Evolutionary conservation across 768 basidiomycete genomes (phyloP).

Genomic region (Suillus paluster): DNA sequence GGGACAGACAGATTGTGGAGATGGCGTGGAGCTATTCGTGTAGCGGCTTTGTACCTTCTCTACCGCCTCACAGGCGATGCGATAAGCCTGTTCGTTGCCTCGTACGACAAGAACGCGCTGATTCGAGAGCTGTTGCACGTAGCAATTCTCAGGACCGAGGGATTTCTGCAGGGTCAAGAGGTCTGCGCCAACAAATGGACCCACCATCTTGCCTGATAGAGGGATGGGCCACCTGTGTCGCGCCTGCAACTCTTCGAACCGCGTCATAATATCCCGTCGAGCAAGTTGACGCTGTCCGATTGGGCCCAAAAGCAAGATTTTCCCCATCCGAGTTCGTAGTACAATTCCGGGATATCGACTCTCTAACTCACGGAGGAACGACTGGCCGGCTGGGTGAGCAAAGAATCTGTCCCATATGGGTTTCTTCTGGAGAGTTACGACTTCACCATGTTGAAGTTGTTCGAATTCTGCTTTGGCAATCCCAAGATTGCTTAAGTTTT

Average conservation of each 20-base stretch:
- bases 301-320: slow-evolving; percentile 57
- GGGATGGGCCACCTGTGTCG: slow-evolving; percentile 49
- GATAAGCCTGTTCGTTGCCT: slow-evolving; percentile 49
- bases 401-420: slow-evolving; percentile 74
- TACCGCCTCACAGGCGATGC: slow-evolving; percentile 44
- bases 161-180: slow-evolving; percentile 49
- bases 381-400: slow-evolving; percentile 40
- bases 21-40: slow-evolving; percentile 19
- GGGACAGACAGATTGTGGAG: slow-evolving; percentile 49
- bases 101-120: slow-evolving; percentile 53
- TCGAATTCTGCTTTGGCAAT: slow-evolving; percentile 65
- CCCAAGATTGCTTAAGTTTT: slow-evolving; percentile 53
- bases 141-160: slow-evolving; percentile 62
- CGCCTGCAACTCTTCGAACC: slow-evolving; percentile 47
- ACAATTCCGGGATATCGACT: slow-evolving; percentile 40
- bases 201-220: slow-evolving; percentile 50
- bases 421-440: slow-evolving; percentile 53
- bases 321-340: slow-evolving; percentile 40
- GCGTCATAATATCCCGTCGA: slow-evolving; percentile 49
- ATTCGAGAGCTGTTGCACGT: slow-evolving; percentile 43
- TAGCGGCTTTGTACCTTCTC: slow-evolving; percentile 40
- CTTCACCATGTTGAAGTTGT: slow-evolving; percentile 63
- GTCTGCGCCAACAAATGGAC: slow-evolving; percentile 50
- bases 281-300: slow-evolving; percentile 44
- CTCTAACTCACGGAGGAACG: slow-evolving; percentile 52